Evolutionary conservation across 1,284 basidiomycete genomes (phyloP), one percentile per base, ranked within the genome.

Genomic region (Trametes polyzona): DNA sequence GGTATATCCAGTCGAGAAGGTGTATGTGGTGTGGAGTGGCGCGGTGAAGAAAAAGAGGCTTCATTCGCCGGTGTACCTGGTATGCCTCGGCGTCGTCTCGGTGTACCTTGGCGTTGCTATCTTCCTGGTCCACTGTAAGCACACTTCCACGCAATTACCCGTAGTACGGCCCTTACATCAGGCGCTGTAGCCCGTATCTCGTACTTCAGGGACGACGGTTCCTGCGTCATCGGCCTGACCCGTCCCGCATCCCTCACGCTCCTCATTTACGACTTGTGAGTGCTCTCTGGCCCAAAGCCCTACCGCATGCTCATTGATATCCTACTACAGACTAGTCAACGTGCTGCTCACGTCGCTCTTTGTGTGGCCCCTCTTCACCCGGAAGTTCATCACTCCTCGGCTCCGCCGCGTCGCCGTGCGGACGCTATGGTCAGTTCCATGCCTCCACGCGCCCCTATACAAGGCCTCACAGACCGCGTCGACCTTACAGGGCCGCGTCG

Each of bases 141-240:
- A 21, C 46, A 16, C 35, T 7, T 33, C 6, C n/a, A n/a, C n/a
- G n/a, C n/a, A n/a, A n/a, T n/a, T n/a, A n/a, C n/a, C n/a, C n/a
- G n/a, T n/a, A n/a, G n/a, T n/a, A n/a, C n/a, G n/a, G n/a, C n/a
- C n/a, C n/a, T n/a, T n/a, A n/a, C 8, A 16, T 36, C 3, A 7
- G 39, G 4, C 16, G 4, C 10, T 12, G 56, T 37, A 76, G 76
- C 74, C 2, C 72, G 76, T 4, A 69, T 77, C n/a, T 63, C 75
- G 2, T 66, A 67, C 27, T 70, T 78, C 43, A 44, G 68, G 3
- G 49, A 63, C 0, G 73, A 75, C 35, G 73, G 73, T 6, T 66
- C 68, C 0, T 82, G 81, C 58, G 64, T 77, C 16, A 82, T 81
- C 24, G 80, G 80, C 1, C 64, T 82, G n/a, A 68, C 67, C 47